These are phyloP conservation scores for Adenanthera pavonina DNA, from an alignment of 306 rosid species.

Conservation along the genomic window DNA sequence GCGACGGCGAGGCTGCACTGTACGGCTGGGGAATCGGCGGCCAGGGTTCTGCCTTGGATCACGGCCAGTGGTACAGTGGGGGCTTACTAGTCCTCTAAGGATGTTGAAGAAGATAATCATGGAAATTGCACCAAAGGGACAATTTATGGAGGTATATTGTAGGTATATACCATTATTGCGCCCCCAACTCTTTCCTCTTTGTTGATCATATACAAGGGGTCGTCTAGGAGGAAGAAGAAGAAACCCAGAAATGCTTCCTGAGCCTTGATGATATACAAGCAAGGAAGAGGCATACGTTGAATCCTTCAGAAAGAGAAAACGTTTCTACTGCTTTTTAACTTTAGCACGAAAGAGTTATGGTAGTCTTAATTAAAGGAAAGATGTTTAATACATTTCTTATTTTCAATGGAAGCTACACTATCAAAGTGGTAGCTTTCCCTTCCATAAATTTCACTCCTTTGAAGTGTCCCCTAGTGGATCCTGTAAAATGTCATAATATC, in stretches of 20 bases:
- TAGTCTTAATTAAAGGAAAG: slow-evolving; percentile 14
- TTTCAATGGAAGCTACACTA: background rate
- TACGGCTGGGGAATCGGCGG: slow-evolving; percentile 77
- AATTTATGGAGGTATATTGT: slow-evolving; percentile 68
- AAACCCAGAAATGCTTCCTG: background rate
- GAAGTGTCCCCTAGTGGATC: background rate
- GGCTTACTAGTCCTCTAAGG: slow-evolving; percentile 66
- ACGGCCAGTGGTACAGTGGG: slow-evolving; percentile 69
- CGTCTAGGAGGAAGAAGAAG: slow-evolving; percentile 16
- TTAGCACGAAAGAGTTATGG: slow-evolving; percentile 16
- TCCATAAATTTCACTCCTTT: background rate
- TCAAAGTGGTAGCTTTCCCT: background rate
- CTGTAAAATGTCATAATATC: background rate
- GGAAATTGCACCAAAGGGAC: slow-evolving; percentile 69
- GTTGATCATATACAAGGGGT: slow-evolving; percentile 47
- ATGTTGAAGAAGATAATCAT: slow-evolving; percentile 75
- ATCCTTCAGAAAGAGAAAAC: background rate
- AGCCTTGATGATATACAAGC: background rate
- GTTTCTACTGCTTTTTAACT: background rate
- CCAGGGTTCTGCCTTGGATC: slow-evolving; percentile 73
- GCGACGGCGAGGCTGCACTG: slow-evolving; percentile 63
- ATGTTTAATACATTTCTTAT: background rate
- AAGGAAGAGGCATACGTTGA: background rate
- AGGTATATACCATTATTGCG: slow-evolving; percentile 80
- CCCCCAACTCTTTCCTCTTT: slow-evolving; percentile 83